Evolutionary conservation across 306 rosid species (phyloP), one percentile per base, ranked within the genome.

Genomic region (Amphicarpaea edgeworthii): DNA sequence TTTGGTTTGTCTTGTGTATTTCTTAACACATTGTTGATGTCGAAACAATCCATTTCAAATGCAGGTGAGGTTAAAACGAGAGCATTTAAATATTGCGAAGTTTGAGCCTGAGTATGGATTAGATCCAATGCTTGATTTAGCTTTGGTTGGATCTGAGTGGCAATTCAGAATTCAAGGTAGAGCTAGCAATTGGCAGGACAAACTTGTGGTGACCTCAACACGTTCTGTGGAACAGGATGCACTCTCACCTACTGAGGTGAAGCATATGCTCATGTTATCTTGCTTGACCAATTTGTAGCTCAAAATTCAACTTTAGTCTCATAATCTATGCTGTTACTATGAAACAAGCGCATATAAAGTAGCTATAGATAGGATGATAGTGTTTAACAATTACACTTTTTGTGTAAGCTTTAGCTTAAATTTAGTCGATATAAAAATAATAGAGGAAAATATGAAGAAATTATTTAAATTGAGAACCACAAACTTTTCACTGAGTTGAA

Each of bases 71-170:
- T 86, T 93, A 67, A 91, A 91, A 80, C 88, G 93, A 66, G 98
- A 93, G 81, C 97, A 93, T 87, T 87, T 85, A 68, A 93, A 93
- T 79, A 77, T 84, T 60, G 98, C 96, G 16, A 88, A 89, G 74
- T 93, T 93, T 81, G 98, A 93, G 78, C 98, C 97, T 21, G 98
- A 91, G 81, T 71, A 82, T 79, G 96, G 97, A 80, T 85, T 93
- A 55, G 97, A 93, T 81, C 98, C 97, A 16, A 87, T 90, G 96
- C 88, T 91, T 43, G 98, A 93, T 88, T 82, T 93, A 67, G 97
- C 93, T 77, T 88, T 93, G 77, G 97, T 93, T 41, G 98, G 98
- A 72, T 89, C 97, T 2, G 98, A 93, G 76, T 93, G 98, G 98
- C 98, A 89, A 80, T 91, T 93, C 68, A 87, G 92, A 73, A 88